These are phyloP conservation scores for Aspergillus melleus DNA, from an alignment of 2,329 filamentous ascomycete genomes.

Conservation along the genomic window DNA sequence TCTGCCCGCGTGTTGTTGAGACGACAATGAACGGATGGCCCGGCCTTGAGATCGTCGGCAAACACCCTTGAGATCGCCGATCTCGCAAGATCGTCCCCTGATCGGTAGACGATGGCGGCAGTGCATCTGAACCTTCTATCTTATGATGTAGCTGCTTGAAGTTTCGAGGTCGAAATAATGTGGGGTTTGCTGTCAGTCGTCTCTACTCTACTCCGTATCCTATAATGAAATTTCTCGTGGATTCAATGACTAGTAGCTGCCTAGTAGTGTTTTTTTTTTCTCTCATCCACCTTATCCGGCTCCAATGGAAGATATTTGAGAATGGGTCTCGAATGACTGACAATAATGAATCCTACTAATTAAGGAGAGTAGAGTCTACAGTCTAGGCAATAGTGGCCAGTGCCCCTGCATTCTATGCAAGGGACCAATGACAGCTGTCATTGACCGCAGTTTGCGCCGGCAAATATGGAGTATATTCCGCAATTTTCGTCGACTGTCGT, in stretches of 20 bases:
- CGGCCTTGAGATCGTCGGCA: background rate
- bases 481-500: background rate
- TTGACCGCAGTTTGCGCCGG: background rate
- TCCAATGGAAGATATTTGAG: background rate
- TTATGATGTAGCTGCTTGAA: background rate
- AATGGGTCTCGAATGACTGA: background rate
- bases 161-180: background rate
- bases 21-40: background rate
- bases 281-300: background rate
- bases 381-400: background rate
- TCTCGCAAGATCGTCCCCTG: background rate
- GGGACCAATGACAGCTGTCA: slow-evolving; percentile 15
- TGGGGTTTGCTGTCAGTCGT: too few species aligned
- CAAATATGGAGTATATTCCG: background rate
- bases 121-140: background rate
- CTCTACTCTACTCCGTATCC: too few species aligned
- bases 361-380: too few species aligned
- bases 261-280: background rate
- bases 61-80: background rate
- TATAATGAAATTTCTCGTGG: too few species aligned
- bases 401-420: background rate
- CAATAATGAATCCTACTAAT: background rate
- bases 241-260: too few species aligned
- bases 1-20: background rate
- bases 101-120: background rate